Evolutionary conservation across 495 filamentous ascomycete genomes (phyloP).

Genomic region (Corynascus novoguineensis): DNA sequence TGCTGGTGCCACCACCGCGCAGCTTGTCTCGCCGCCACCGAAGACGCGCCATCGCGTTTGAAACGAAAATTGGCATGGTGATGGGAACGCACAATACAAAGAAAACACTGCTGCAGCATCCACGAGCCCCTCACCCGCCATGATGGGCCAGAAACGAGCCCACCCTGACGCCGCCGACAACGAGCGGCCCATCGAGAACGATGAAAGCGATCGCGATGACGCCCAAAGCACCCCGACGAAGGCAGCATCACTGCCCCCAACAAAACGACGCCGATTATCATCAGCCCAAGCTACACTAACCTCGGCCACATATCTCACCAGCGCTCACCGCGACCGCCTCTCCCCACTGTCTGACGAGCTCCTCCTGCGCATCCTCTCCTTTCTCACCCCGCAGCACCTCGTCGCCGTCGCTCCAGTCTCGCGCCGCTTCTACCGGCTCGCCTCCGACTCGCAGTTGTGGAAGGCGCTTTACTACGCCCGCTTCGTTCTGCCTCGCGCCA

Average conservation of each 20-base stretch:
- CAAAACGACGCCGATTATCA: neutral
- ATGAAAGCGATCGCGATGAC: neutral
- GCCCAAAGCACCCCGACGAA: neutral
- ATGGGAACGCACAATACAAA: no score
- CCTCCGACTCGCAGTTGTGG: constrained; percentile 85
- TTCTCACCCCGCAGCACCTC: constrained; percentile 62
- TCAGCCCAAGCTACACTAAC: neutral
- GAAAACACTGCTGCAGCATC: neutral
- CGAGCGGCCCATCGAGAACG: neutral
- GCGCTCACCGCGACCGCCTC: constrained; percentile 32
- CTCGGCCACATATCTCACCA: neutral
- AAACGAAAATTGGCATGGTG: neutral
- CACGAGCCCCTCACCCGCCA: neutral
- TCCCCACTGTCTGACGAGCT: constrained; percentile 79
- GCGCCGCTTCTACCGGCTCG: constrained; percentile 66
- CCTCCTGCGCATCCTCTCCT: constrained; percentile 76
- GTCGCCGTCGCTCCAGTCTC: constrained; percentile 71
- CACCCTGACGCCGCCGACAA: neutral
- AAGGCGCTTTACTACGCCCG: constrained; percentile 81
- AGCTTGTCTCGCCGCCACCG: no score
- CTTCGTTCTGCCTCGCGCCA: constrained; percentile 80
- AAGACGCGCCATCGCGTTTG: neutral
- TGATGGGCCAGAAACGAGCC: neutral
- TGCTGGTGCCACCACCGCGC: no score
- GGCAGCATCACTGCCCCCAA: neutral